Percentiles rank a stretch among this genome's conserved stretches.
phyloP scores from a whole-genome alignment of 257 asterid genomes.

The Plantago elongata region DNA sequence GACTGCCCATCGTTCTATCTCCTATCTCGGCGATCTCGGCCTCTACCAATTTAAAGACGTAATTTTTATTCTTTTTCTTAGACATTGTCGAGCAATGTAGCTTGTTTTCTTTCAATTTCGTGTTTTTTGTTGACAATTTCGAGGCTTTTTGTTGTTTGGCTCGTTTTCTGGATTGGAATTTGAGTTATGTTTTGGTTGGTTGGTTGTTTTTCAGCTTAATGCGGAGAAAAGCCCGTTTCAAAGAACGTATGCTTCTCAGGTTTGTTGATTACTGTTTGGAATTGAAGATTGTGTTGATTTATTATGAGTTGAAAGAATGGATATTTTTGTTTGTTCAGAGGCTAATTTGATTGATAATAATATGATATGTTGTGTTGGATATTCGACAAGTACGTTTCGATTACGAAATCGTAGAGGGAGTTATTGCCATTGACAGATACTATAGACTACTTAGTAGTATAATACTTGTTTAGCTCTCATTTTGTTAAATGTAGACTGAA shows the following conservation, averaged over 20 bases:
- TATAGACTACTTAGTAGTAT: too few relatives aligned
- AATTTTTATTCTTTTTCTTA: neutral
- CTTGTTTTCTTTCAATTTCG: neutral
- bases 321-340: neutral
- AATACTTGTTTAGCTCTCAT: too few relatives aligned
- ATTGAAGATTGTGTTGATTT: neutral
- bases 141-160: neutral
- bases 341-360: too few relatives aligned
- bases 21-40: conserved; percentile 62
- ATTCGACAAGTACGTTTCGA: too few relatives aligned
- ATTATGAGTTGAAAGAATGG: neutral
- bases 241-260: conserved; percentile 67
- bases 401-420: too few relatives aligned
- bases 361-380: too few relatives aligned
- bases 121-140: neutral
- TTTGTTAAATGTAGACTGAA: too few relatives aligned
- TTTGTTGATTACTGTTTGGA: conserved; percentile 14
- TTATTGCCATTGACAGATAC: too few relatives aligned
- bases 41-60: conserved; percentile 65
- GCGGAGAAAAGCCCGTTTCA: conserved; percentile 64
- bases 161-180: neutral
- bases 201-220: conserved; percentile 46
- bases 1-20: conserved; percentile 46
- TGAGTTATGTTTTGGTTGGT: neutral
- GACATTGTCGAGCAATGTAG: neutral